These are phyloP conservation scores for Oryza glumipatula DNA, from an alignment of 176 grass and related monocot species.

Conservation along the genomic window DNA sequence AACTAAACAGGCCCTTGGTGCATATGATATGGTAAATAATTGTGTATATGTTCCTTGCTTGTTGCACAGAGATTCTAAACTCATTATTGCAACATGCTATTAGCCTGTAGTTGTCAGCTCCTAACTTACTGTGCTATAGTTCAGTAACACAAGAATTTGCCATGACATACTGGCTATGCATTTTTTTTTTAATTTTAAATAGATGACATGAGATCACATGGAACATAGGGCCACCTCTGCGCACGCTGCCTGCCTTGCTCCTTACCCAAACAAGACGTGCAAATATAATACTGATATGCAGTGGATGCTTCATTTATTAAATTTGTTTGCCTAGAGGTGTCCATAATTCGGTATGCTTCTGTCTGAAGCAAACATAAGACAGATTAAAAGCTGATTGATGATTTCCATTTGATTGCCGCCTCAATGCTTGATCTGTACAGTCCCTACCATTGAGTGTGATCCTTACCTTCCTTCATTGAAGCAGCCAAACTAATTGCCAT, in stretches of 20 bases:
- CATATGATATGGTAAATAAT: conserved; percentile 35
- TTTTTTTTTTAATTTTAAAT: conserved; percentile 28
- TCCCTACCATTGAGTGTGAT: not conserved
- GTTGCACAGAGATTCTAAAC: conserved; percentile 34
- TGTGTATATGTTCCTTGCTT: conserved; percentile 27
- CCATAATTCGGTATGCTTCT: conserved; percentile 47
- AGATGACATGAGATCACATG: conserved; percentile 41
- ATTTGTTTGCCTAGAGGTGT: conserved; percentile 29
- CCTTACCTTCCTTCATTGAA: conserved; percentile 17
- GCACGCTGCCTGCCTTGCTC: conserved; percentile 35
- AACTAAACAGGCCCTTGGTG: not conserved
- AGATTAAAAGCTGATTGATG: conserved; percentile 16
- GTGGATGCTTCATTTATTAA: conserved; percentile 13
- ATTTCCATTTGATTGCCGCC: not conserved
- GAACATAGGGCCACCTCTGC: conserved; percentile 31
- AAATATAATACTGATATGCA: conserved; percentile 49
- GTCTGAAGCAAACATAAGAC: conserved; percentile 44
- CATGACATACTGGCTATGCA: not conserved
- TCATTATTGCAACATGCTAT: conserved; percentile 16
- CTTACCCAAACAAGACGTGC: conserved; percentile 34
- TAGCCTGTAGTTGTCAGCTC: conserved; percentile 8
- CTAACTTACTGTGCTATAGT: conserved; percentile 18
- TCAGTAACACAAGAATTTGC: conserved; percentile 1
- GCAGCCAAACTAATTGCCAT: conserved; percentile 12
- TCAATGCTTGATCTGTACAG: conserved; percentile 24